phyloP scores from a whole-genome alignment of 2,329 filamentous ascomycete species.

The Trichophyton mentagrophytes region DNA sequence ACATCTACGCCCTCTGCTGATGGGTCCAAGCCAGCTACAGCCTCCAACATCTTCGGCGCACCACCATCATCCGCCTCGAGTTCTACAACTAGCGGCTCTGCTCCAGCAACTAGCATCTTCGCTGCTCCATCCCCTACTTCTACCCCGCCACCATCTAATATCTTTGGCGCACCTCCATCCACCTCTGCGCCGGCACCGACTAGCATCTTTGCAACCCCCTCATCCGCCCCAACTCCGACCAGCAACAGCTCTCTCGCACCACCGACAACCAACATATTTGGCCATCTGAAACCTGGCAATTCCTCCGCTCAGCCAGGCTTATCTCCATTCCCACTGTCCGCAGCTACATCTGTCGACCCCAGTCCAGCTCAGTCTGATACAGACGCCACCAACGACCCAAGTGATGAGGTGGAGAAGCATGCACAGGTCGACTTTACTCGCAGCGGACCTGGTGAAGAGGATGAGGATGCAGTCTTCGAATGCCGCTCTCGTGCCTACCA shows the following conservation, averaged over 20 bases:
- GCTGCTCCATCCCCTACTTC: neutral
- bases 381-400: slow-evolving; percentile 29
- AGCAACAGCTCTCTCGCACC: neutral
- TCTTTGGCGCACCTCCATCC: neutral
- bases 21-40: neutral
- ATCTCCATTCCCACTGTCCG: slow-evolving; percentile 15
- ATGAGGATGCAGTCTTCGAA: slow-evolving; percentile 59
- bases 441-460: slow-evolving; percentile 55
- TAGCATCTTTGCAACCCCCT: no score
- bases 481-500: slow-evolving; percentile 58
- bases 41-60: slow-evolving; percentile 6
- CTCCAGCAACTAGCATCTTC: slow-evolving; percentile 1
- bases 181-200: neutral
- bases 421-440: slow-evolving; percentile 59
- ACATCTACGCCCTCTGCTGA: slow-evolving; percentile 3
- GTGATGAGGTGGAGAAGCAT: slow-evolving; percentile 45
- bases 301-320: neutral
- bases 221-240: no score
- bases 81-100: neutral
- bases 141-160: slow-evolving; percentile 4
- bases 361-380: slow-evolving; percentile 32
- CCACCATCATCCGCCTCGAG: neutral
- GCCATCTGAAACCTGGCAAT: neutral
- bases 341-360: slow-evolving; percentile 24
- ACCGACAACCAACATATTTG: slow-evolving; percentile 7